Evolutionary conservation across 805 yeast genomes (phyloP).

Genomic region (Maudiozyma saulgeensis): DNA sequence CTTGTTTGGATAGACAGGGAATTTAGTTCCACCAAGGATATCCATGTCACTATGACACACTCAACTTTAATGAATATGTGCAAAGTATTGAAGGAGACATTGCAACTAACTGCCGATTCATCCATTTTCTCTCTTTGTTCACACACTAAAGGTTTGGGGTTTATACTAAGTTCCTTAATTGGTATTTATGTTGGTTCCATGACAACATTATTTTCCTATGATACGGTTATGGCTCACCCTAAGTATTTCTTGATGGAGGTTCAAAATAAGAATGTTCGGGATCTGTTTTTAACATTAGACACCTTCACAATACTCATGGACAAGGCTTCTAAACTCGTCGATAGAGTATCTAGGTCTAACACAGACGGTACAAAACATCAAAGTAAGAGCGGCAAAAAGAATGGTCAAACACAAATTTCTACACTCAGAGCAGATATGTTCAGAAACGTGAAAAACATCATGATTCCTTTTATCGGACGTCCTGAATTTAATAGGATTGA

Average conservation of each 20-base stretch:
- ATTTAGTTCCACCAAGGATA: conserved; percentile 15
- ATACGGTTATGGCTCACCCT: conserved; percentile 70
- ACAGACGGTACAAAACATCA: conserved; percentile 1
- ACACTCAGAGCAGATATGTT: conserved; percentile 29
- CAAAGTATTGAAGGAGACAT: conserved; percentile 84
- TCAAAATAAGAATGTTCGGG: conserved; percentile 73
- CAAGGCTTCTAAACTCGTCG: conserved; percentile 43
- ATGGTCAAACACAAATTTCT: conserved; percentile 7
- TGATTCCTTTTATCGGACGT: conserved; percentile 71
- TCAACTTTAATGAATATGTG: conserved; percentile 64
- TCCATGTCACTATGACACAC: conserved; percentile 39
- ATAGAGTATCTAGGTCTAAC: background rate
- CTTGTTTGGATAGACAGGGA: conserved; percentile 26
- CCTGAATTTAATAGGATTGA: conserved; percentile 56
- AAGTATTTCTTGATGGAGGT: conserved; percentile 57
- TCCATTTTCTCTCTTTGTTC: conserved; percentile 82
- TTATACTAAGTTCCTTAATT: conserved; percentile 70
- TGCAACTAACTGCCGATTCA: conserved; percentile 62
- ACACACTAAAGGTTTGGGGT: conserved; percentile 78
- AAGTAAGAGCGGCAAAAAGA: background rate
- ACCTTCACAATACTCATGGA: conserved; percentile 70
- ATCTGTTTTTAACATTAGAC: conserved; percentile 74
- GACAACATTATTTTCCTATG: conserved; percentile 70
- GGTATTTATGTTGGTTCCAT: conserved; percentile 85
- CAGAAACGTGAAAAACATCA: conserved; percentile 62